phyloP scores from a whole-genome alignment of 768 basidiomycete species.

The Lanmaoa pseudosensibilis region DNA sequence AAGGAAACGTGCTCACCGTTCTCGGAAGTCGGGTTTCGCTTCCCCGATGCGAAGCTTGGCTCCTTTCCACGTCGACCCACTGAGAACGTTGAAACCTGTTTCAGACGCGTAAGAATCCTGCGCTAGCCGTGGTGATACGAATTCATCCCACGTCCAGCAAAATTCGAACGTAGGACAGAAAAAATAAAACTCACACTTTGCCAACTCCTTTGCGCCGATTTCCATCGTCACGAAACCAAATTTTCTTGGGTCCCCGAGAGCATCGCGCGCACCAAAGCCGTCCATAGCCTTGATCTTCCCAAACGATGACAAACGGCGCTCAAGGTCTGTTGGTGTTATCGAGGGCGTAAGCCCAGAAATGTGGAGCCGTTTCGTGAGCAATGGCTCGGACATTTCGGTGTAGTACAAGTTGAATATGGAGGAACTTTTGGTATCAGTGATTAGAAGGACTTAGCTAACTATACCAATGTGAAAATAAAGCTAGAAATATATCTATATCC shows the following conservation, averaged over 20 bases:
- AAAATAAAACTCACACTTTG: constrained; percentile 55
- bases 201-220: constrained; percentile 55
- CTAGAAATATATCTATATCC: not conserved
- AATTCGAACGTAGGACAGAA: not conserved
- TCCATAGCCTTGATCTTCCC: constrained; percentile 69
- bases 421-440: not conserved
- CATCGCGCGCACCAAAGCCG: constrained; percentile 66
- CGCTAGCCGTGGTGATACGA: not conserved
- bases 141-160: not conserved
- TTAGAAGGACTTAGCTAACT: constrained; percentile 32
- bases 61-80: constrained; percentile 88
- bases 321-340: constrained; percentile 58
- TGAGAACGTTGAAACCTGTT: constrained; percentile 72
- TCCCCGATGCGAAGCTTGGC: constrained; percentile 79
- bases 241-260: constrained; percentile 62
- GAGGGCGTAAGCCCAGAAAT: constrained; percentile 74
- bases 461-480: not conserved
- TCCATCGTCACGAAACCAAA: constrained; percentile 77
- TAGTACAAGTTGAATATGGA: not conserved
- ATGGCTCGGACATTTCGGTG: constrained; percentile 16
- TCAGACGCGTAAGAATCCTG: constrained; percentile 1
- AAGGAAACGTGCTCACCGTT: constrained; percentile 44
- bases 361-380: constrained; percentile 61
- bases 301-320: constrained; percentile 58
- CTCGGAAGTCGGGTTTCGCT: constrained; percentile 72